A percentile compares a stretch with the other conserved stretches of the same genome.
Conservation (phyloP, 495 filamentous ascomycete genomes). For the Neurospora sp. region DNA sequence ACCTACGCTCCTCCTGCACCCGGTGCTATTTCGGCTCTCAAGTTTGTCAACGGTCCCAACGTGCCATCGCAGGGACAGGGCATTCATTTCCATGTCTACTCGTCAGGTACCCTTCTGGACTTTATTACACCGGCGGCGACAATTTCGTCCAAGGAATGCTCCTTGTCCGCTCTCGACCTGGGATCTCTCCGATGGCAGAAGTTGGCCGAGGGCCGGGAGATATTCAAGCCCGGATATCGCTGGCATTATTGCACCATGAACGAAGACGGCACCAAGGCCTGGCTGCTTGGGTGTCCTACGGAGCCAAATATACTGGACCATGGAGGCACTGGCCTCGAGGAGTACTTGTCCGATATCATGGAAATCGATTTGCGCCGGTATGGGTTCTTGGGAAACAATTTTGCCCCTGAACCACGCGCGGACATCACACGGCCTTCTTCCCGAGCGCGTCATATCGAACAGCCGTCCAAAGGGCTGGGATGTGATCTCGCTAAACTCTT, state of each 20-base stretch:
- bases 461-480: slow-evolving; percentile 59
- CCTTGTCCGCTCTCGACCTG: slow-evolving; percentile 77
- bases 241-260: slow-evolving; percentile 98
- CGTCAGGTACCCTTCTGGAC: slow-evolving; percentile 83
- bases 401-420: slow-evolving; percentile 47
- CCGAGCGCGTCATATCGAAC: slow-evolving; percentile 27
- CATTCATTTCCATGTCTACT: slow-evolving; percentile 89
- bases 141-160: slow-evolving; percentile 73
- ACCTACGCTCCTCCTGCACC: slow-evolving; percentile 61
- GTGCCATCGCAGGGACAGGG: slow-evolving; percentile 82
- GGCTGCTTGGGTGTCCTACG: slow-evolving; percentile 84
- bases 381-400: slow-evolving; percentile 74
- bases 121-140: slow-evolving; percentile 88
- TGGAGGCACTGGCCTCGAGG: slow-evolving; percentile 52
- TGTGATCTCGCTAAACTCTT: slow-evolving; percentile 78
- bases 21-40: slow-evolving; percentile 79
- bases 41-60: slow-evolving; percentile 79
- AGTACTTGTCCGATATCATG: slow-evolving; percentile 88
- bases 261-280: slow-evolving; percentile 86
- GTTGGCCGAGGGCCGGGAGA: slow-evolving; percentile 82
- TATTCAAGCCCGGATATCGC: slow-evolving; percentile 76
- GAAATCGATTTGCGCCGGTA: slow-evolving; percentile 78
- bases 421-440: slow-evolving; percentile 44
- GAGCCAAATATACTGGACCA: slow-evolving; percentile 47
- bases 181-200: slow-evolving; percentile 84